Evolutionary conservation across 176 grass and related monocot species (phyloP).

Genomic region (Zoysia japonica): DNA sequence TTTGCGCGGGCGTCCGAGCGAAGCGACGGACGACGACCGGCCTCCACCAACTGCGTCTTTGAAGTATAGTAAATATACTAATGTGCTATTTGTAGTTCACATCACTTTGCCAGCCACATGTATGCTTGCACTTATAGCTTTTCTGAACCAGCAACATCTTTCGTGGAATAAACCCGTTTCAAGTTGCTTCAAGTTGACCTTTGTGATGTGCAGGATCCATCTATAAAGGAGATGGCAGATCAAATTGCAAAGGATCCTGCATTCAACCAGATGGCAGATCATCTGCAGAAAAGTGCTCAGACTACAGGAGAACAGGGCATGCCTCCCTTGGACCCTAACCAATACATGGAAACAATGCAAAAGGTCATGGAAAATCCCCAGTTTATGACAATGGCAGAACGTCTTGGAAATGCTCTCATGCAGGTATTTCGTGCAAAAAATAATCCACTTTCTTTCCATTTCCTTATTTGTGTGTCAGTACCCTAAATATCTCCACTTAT

Average conservation of each 20-base stretch:
- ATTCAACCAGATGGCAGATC: constrained; percentile 91
- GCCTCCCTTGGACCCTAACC: constrained; percentile 70
- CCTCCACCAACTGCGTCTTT: too few species aligned
- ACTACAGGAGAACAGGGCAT: constrained; percentile 62
- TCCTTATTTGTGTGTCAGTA: constrained; percentile 4
- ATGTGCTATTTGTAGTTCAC: not conserved
- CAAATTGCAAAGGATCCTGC: constrained; percentile 83
- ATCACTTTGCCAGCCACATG: constrained; percentile 12
- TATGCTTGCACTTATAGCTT: constrained; percentile 17
- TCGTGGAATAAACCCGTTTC: not conserved
- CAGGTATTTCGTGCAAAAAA: constrained; percentile 50
- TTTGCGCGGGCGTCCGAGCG: too few species aligned
- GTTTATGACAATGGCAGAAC: constrained; percentile 88
- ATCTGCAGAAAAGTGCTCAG: constrained; percentile 74
- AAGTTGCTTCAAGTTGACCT: constrained; percentile 1
- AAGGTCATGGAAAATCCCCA: constrained; percentile 94
- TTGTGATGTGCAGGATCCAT: constrained; percentile 71
- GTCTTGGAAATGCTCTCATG: constrained; percentile 82
- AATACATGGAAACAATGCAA: constrained; percentile 91
- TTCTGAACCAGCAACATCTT: constrained; percentile 15
- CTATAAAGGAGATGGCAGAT: constrained; percentile 92
- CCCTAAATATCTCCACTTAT: constrained; percentile 12
- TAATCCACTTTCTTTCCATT: constrained; percentile 3
- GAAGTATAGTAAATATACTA: too few species aligned
- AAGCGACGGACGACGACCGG: too few species aligned